Evolutionary conservation across 257 asterid species (phyloP).

Genomic region (Knoxia roxburghii): DNA sequence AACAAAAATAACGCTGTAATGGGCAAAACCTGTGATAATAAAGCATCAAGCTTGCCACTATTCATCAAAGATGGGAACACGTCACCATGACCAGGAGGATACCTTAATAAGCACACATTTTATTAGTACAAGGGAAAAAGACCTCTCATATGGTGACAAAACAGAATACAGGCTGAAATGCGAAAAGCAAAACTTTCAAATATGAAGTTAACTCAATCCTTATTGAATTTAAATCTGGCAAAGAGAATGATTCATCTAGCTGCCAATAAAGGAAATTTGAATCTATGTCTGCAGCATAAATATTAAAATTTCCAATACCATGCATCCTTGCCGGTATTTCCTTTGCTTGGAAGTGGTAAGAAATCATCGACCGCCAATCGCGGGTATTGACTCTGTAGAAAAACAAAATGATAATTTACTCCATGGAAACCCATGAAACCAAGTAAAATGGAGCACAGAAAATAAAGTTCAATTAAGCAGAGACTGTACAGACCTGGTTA

Average conservation of each 20-base stretch:
- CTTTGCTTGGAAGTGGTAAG: conserved; percentile 78
- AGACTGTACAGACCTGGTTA: conserved; percentile 60
- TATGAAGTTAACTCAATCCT: not conserved
- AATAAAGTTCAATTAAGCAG: not conserved
- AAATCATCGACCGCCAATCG: conserved; percentile 89
- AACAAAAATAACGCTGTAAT: conserved; percentile 14
- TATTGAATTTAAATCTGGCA: not conserved
- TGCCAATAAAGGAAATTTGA: not conserved
- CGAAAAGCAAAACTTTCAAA: not conserved
- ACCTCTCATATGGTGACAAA: not conserved
- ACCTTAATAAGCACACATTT: conserved; percentile 45
- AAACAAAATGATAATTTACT: conserved; percentile 14
- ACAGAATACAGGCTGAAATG: not conserved
- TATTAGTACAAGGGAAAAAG: not conserved
- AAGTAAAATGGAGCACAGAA: not conserved
- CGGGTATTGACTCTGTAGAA: conserved; percentile 88
- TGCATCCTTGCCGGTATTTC: conserved; percentile 85
- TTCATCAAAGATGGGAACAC: conserved; percentile 91
- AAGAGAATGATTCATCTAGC: not conserved
- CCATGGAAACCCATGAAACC: not conserved
- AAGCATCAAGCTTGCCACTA: conserved; percentile 91
- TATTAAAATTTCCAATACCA: conserved; percentile 39
- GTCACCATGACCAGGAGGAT: conserved; percentile 99
- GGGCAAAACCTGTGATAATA: conserved; percentile 65
- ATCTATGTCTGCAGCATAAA: not conserved